Evolutionary conservation across 1,284 basidiomycete genomes (phyloP), one percentile per base, ranked within the genome.

Genomic region (Caloboletus inedulis): DNA sequence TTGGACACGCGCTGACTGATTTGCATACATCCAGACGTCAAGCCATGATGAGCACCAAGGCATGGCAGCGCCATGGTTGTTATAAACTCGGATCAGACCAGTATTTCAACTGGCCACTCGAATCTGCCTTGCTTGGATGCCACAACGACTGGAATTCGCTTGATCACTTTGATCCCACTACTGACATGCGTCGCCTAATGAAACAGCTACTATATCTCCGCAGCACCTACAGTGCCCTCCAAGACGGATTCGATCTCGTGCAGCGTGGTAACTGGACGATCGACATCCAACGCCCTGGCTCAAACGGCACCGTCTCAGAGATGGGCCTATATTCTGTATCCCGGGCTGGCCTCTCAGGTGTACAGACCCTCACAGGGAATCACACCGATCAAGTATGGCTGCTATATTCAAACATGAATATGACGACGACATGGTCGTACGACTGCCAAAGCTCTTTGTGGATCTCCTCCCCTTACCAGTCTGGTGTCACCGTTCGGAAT

Each of bases 1-100:
- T 25, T 37, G 4, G 0, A 37, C 25, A 36, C 23, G 10, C 16
- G 5, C 23, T 35, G 16, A 55, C 37, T 31, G 23, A 52, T 44
- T 39, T 44, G 29, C 52, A 55, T 65, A 58, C 18, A 19, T 21
- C 16, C 59, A 91, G 92, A 50, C 92, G 93, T 77, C 93, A 95
- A 74, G 81, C 92, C 16, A 96, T 95, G 93, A 78, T 85, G 31
- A 80, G 81, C 46, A 91, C 79, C 63, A 82, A 74, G 45, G 92
- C 93, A 0, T 96, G 93, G 93, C 87, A 93, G 68, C 83, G 87
- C 37, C 92, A 96, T 66, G 93, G 93, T 10, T 95, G 93, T 70
- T 95, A 95, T 72, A 78, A 77, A 49, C 81, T 94, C 35, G 93
- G 93, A 29, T 94, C 93, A 5, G 78, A 83, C 56, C 92, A 95